Conservation (phyloP, 2,329 filamentous ascomycete genomes). For the Aspergillus sergii region DNA sequence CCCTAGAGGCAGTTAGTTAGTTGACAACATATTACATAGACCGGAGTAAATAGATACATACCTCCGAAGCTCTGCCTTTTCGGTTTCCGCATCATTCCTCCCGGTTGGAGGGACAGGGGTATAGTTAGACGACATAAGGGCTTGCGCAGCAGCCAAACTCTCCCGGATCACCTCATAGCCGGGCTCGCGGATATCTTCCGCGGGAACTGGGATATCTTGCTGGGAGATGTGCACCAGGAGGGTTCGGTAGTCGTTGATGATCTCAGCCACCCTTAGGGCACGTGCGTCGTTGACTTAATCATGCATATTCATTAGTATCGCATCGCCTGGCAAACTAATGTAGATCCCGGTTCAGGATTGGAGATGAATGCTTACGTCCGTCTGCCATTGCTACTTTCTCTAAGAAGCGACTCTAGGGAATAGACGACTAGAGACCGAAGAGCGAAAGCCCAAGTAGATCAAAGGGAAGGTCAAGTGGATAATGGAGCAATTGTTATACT, state of each 20-base stretch:
- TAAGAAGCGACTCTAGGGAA: slow-evolving; percentile 11
- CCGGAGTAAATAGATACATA: slow-evolving; percentile 30
- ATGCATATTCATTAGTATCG: slow-evolving; percentile 14
- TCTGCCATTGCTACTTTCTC: slow-evolving; percentile 52
- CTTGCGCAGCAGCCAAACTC: slow-evolving; percentile 57
- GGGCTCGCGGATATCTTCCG: slow-evolving; percentile 61
- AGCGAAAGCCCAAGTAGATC: slow-evolving; percentile 1
- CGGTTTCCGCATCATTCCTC: slow-evolving; percentile 53
- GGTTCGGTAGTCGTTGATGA: slow-evolving; percentile 66
- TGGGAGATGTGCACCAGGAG: slow-evolving; percentile 61
- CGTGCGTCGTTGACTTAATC: slow-evolving; percentile 63
- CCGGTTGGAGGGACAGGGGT: slow-evolving; percentile 44
- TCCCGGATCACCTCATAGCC: slow-evolving; percentile 62
- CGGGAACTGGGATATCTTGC: slow-evolving; percentile 53
- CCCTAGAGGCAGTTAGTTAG: slow-evolving; percentile 42
- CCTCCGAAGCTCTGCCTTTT: slow-evolving; percentile 60
- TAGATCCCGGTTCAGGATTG: background rate
- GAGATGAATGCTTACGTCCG: slow-evolving; percentile 51
- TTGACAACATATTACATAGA: background rate
- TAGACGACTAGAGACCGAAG: background rate
- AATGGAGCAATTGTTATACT: background rate
- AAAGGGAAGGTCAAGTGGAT: slow-evolving; percentile 7
- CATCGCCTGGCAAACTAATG: background rate
- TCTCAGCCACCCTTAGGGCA: slow-evolving; percentile 63
- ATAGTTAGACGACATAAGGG: slow-evolving; percentile 58